These are phyloP conservation scores for Lipomyces anomalus DNA, from an alignment of 805 yeast species.

Conservation along the genomic window DNA sequence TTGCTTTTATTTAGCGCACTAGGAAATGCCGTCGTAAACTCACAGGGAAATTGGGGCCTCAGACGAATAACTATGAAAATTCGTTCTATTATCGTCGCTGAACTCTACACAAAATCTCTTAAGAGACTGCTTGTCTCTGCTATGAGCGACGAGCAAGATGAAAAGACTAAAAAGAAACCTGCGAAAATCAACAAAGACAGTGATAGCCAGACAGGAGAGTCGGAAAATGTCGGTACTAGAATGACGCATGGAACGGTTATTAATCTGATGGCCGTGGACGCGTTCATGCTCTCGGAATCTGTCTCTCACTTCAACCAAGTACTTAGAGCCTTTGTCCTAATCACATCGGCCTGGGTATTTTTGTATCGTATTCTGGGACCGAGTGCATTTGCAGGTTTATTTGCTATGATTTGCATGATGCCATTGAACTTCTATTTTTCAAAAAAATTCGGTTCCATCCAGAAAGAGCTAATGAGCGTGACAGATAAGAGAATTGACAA, in stretches of 20 bases:
- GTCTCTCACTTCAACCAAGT: conserved; percentile 86
- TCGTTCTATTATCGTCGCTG: conserved; percentile 85
- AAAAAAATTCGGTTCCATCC: conserved; percentile 53
- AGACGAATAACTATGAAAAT: conserved; percentile 88
- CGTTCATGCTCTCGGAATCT: conserved; percentile 90
- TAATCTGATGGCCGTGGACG: conserved; percentile 90
- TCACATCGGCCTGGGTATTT: conserved; percentile 57
- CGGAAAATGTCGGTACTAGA: conserved; percentile 39
- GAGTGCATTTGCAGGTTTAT: conserved; percentile 81
- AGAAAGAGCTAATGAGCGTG: conserved; percentile 63
- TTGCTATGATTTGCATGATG: conserved; percentile 53
- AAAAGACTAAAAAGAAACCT: no score
- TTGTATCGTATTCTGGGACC: conserved; percentile 72
- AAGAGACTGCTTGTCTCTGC: conserved; percentile 55
- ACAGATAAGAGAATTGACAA: conserved; percentile 93
- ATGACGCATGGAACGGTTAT: conserved; percentile 92
- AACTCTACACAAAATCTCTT: conserved; percentile 87
- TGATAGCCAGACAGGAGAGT: conserved; percentile 13
- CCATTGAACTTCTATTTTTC: conserved; percentile 74
- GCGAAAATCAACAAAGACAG: conserved; percentile 15
- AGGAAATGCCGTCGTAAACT: conserved; percentile 55
- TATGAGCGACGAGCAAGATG: conserved; percentile 8
- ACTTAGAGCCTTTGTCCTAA: conserved; percentile 65
- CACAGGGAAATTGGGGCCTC: conserved; percentile 82
- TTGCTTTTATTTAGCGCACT: conserved; percentile 62